These are phyloP conservation scores for Pseudogymnoascus pannorum DNA, from an alignment of 2,329 filamentous ascomycete species.

Conservation along the genomic window DNA sequence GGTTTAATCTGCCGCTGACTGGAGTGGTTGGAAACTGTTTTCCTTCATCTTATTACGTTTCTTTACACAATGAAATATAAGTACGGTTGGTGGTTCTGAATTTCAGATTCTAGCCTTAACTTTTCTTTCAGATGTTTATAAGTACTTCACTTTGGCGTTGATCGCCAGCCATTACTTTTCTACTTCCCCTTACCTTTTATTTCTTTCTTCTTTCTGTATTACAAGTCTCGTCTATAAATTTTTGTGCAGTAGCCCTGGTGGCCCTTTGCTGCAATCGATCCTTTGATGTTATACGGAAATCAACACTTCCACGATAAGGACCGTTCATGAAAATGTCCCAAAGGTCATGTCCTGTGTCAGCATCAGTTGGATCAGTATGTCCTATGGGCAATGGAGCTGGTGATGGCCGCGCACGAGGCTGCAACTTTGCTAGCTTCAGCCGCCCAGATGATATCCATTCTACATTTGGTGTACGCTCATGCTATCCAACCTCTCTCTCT, in stretches of 20 bases:
- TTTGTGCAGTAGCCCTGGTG: conserved; percentile 11
- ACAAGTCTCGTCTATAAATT: background rate
- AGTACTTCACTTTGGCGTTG: background rate
- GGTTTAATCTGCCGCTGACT: background rate
- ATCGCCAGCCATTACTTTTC: conserved; percentile 1
- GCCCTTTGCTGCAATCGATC: background rate
- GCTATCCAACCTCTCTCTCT: background rate
- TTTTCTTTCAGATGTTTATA: conserved; percentile 2
- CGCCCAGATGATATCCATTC: conserved; percentile 27
- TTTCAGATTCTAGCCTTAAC: background rate
- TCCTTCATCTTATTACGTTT: background rate
- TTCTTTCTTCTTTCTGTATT: background rate
- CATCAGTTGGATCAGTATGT: conserved; percentile 15
- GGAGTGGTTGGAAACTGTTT: background rate
- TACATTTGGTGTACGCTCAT: conserved; percentile 30
- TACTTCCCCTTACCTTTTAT: background rate
- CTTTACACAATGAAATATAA: background rate
- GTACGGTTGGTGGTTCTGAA: background rate
- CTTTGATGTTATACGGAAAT: background rate
- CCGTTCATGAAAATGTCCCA: conserved; percentile 18
- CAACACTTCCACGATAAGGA: conserved; percentile 4
- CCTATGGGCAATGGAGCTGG: conserved; percentile 16
- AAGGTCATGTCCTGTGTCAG: conserved; percentile 19
- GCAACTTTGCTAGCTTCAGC: conserved; percentile 29
- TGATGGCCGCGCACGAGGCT: conserved; percentile 26